These are phyloP conservation scores for Ophidiomyces ophidiicola DNA, from an alignment of 2,329 filamentous ascomycete genomes.

Conservation along the genomic window DNA sequence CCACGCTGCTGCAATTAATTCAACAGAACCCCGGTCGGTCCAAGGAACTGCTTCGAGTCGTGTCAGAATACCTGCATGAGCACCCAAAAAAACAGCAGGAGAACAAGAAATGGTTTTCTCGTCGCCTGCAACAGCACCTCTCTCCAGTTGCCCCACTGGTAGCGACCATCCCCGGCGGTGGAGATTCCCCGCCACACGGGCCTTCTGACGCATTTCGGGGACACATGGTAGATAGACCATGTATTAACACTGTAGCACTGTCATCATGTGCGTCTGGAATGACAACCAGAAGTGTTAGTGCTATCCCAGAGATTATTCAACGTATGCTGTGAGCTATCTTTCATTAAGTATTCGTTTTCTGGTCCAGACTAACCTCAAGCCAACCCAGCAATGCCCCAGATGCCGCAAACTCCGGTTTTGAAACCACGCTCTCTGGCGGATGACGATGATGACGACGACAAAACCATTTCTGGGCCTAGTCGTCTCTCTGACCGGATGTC, in stretches of 20 bases:
- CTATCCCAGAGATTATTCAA: background rate
- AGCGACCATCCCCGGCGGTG: slow-evolving; percentile 14
- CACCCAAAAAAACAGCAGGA: background rate
- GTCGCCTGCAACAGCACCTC: background rate
- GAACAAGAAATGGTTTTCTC: background rate
- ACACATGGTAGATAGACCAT: slow-evolving; percentile 16
- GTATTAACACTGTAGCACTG: slow-evolving; percentile 44
- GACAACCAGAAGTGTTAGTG: slow-evolving; percentile 4
- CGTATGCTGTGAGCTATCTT: too few species aligned
- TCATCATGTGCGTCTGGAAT: slow-evolving; percentile 36
- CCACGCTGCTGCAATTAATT: slow-evolving; percentile 12
- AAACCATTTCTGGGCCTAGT: background rate
- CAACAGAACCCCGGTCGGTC: slow-evolving; percentile 11
- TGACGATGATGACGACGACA: too few species aligned
- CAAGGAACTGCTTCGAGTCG: slow-evolving; percentile 11
- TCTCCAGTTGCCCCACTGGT: slow-evolving; percentile 7
- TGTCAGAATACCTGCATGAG: slow-evolving; percentile 10
- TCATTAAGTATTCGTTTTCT: too few species aligned
- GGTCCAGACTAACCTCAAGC: too few species aligned
- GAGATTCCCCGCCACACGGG: slow-evolving; percentile 15
- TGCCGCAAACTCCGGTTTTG: background rate
- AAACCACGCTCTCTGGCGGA: background rate
- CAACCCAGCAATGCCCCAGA: too few species aligned
- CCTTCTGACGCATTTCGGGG: slow-evolving; percentile 11
- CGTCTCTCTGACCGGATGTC: background rate